Conservation (phyloP, 2,329 filamentous ascomycete genomes). For the Pseudocercospora musae region DNA sequence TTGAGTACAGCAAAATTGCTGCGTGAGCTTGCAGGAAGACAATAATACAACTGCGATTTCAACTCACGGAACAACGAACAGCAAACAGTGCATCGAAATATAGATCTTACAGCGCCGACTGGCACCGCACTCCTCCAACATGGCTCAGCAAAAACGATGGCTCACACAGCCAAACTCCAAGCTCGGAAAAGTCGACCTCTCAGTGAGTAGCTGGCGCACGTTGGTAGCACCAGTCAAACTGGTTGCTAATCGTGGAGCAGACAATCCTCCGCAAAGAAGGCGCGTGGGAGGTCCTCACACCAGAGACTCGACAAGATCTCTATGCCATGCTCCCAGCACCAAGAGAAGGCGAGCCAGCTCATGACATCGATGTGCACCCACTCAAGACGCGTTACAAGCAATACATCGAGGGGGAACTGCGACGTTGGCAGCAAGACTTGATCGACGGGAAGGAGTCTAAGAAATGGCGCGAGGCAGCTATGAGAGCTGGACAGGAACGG, state of each 20-base stretch:
- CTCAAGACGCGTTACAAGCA: conserved; percentile 44
- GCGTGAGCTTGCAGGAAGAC: background rate
- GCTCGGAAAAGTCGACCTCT: conserved; percentile 27
- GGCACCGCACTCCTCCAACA: background rate
- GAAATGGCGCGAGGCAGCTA: conserved; percentile 55
- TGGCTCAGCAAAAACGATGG: conserved; percentile 27
- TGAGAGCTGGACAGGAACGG: conserved; percentile 51
- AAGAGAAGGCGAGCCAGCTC: conserved; percentile 22
- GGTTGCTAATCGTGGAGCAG: conserved; percentile 16
- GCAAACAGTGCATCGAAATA: background rate
- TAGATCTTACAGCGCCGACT: background rate
- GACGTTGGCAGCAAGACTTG: conserved; percentile 56
- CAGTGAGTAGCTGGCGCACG: conserved; percentile 17
- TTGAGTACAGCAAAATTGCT: background rate
- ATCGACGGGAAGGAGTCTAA: conserved; percentile 54
- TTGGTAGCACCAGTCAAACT: background rate
- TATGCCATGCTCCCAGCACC: conserved; percentile 31
- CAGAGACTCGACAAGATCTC: conserved; percentile 25
- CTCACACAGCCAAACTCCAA: conserved; percentile 28
- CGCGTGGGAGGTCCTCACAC: conserved; percentile 31
- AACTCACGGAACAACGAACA: background rate
- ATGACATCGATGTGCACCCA: conserved; percentile 41
- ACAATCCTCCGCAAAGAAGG: conserved; percentile 28
- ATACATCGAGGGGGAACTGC: conserved; percentile 52
- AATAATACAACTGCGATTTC: background rate